Base-by-base conservation (phyloP, 2,329 filamentous ascomycete species). In the Nakataea oryzae region DNA sequence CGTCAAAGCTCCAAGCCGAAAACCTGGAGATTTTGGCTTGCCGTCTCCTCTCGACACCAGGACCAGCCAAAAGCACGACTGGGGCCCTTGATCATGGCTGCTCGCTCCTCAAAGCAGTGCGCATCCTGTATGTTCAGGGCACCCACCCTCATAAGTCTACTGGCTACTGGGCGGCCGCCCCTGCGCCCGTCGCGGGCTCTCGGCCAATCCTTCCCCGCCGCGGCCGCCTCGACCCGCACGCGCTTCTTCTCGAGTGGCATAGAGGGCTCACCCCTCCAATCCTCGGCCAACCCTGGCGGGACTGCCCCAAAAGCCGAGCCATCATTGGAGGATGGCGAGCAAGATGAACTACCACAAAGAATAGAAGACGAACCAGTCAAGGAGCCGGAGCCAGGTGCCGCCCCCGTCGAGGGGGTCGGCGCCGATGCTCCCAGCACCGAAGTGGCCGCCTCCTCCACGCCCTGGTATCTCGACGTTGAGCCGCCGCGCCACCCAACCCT, bases 401-500 rank as follows among this genome's bases (percentile, higher is more conserved):
- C 9, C 26, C 47, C 28, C 30, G 27, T 41, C n/a, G 58, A 60
- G 12, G 41, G 50, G 17, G 41, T 6, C 17, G n/a, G 14, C 7
- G 32, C 26, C 30, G 26, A 27, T 47, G 27, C n/a, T 47, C 47
- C 58, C 32, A 27, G n/a, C 27, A 21, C 58, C 28, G 58, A 27
- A n/a, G 58, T n/a, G 50, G 58, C 26, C 17, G 62, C 71, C 28
- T 17, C 21, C 54, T 34, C 29, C 32, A 54, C 54, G 4, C 77
- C 74, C 62, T 97, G 95, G 95, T 97, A 97, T 73, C 85, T 96
- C 30, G 86, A 95, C 70, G 86, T 90, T 66, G 83, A 90, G 55
- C 76, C 82, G 1, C 82, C 83, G 1, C 74, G 76, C 41, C 81
- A 84, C 64, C 74, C 80, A 0, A 75, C 79, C 5, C 74, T 76